phyloP scores from a whole-genome alignment of 1,284 basidiomycete species.

The Trichosporon faecale region DNA sequence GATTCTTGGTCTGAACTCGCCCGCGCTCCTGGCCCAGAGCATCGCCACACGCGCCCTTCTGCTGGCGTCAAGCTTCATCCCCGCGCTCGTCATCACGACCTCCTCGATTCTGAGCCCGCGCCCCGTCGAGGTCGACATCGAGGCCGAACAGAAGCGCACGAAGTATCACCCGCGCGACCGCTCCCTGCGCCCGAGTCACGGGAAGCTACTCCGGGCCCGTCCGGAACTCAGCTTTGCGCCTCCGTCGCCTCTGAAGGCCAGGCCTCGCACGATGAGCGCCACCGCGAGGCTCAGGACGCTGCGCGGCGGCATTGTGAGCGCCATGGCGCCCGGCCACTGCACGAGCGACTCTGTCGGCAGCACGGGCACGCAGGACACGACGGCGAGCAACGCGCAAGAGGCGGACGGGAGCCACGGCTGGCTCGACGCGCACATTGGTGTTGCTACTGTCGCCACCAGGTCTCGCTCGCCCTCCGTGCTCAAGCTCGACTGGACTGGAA shows the following conservation, averaged over 20 bases:
- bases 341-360: not conserved
- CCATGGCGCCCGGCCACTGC: not conserved
- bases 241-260: not conserved
- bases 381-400: not conserved
- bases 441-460: not conserved
- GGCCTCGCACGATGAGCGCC: not conserved
- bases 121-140: not conserved
- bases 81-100: not conserved
- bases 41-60: not conserved
- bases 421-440: not conserved
- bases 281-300: not conserved
- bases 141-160: not conserved
- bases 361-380: not conserved
- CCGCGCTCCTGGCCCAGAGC: not conserved
- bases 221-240: not conserved
- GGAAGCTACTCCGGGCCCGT: not conserved
- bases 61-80: not conserved
- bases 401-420: constrained; percentile 4
- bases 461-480: not conserved
- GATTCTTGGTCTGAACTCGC: not conserved
- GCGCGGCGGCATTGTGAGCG: not conserved
- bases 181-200: not conserved
- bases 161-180: not conserved
- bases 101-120: not conserved
- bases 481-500: not conserved